phyloP scores from a whole-genome alignment of 2,329 filamentous ascomycete species.

The Hypoxylon sp. region DNA sequence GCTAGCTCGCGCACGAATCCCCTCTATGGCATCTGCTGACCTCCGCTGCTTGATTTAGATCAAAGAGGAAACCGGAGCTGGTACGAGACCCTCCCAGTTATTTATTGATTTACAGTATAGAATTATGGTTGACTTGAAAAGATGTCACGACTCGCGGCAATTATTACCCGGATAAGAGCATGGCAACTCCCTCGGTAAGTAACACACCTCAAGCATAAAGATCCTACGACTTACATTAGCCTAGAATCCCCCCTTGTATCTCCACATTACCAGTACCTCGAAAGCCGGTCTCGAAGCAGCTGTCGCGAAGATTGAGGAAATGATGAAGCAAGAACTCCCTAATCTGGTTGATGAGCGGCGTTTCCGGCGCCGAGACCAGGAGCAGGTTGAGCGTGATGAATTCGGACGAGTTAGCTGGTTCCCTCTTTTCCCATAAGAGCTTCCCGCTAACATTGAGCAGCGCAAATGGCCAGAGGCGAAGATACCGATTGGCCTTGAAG shows the following conservation, averaged over 20 bases:
- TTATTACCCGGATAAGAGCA: slow-evolving; percentile 97
- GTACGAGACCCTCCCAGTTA: slow-evolving; percentile 79
- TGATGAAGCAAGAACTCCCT: slow-evolving; percentile 96
- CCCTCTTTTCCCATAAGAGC: slow-evolving; percentile 2
- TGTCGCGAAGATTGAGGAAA: slow-evolving; percentile 87
- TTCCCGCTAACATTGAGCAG: slow-evolving; percentile 59
- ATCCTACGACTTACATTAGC: slow-evolving; percentile 29
- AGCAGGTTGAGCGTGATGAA: slow-evolving; percentile 88
- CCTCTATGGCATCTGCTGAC: slow-evolving; percentile 95
- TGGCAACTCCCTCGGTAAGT: slow-evolving; percentile 91
- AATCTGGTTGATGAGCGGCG: slow-evolving; percentile 95
- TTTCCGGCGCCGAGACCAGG: slow-evolving; percentile 85
- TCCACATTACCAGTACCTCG: slow-evolving; percentile 92
- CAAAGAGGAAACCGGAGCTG: slow-evolving; percentile 99
- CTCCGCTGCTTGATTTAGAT: slow-evolving; percentile 93
- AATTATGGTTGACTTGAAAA: slow-evolving; percentile 74
- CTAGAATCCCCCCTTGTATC: slow-evolving; percentile 91
- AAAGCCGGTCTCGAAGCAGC: slow-evolving; percentile 94
- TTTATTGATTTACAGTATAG: slow-evolving; percentile 61
- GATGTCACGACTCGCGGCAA: slow-evolving; percentile 98
- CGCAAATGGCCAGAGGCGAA: slow-evolving; percentile 99
- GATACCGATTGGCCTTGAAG: slow-evolving; percentile 90
- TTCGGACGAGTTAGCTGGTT: slow-evolving; percentile 81
- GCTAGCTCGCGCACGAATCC: slow-evolving; percentile 71
- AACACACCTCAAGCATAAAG: not conserved